Evolutionary conservation across 805 yeast genomes (phyloP), one percentile per base, ranked within the genome.

Genomic region (Yarrowia sp.): DNA sequence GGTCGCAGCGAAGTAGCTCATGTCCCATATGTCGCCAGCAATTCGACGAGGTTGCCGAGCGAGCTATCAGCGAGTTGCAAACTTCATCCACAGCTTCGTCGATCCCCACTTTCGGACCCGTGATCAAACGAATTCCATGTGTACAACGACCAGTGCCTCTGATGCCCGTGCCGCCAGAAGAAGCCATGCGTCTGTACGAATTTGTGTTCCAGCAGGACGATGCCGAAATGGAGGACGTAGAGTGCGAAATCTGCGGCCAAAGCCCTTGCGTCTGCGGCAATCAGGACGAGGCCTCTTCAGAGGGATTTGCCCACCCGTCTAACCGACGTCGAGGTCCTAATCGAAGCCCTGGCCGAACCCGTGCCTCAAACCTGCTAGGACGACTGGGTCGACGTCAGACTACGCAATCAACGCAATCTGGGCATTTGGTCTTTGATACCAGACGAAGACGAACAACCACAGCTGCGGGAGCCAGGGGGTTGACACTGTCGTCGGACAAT

Each of bases 21-120:
- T 85, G 89, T 70, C 90, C 90, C 2, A 81, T 85, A 5, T 85
- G 90, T 70, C 81, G 90, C 21, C 70, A 78, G 32, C 75, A 76
- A 48, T 85, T 79, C 65, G 68, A 68, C 44, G 63, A 54, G 46
- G 46, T 54, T 1, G 17, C 30, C 6, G 41, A 51, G 30, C 26
- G 58, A 2, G 32, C 58, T 32, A 21, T 51, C 30, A 19, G 12
- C 21, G 35, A 48, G 38, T 4, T 22, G 28, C 9, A 32, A 16
- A 14, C 28, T 3, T 19, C 54, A 8, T 7, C 26, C 19, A 48
- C 54, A 7, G 26, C 38, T 0, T 48, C 54, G 11, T 14, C 38
- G 14, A 30, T 48, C 12, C 54, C 46, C 4, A 17, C 17, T 8
- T 54, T 54, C 26, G 61, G 61, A 3, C 46, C 61, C 2, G 46